Conservation (phyloP, 768 basidiomycete species). For the Vararia minispora region DNA sequence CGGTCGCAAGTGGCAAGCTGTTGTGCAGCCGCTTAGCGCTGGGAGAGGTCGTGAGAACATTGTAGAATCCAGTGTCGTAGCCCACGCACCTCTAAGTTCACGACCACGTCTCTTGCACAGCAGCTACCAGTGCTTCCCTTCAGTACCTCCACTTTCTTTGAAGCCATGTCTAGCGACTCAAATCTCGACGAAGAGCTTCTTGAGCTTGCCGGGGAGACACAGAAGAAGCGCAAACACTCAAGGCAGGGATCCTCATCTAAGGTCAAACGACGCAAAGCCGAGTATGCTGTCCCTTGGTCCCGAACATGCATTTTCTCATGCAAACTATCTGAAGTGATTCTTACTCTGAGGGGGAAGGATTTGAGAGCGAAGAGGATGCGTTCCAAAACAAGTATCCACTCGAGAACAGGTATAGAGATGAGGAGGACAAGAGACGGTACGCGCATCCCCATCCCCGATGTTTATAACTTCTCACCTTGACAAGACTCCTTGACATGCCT, state of each 20-base stretch:
- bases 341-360: slow-evolving; percentile 39
- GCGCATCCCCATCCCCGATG: slow-evolving; percentile 20
- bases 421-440: slow-evolving; percentile 73
- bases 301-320: not conserved
- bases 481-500: slow-evolving; percentile 65
- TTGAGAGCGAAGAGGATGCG: slow-evolving; percentile 53
- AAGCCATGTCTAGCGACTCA: no score
- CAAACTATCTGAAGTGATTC: slow-evolving; percentile 21
- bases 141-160: no score
- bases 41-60: no score
- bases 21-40: no score
- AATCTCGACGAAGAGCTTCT: slow-evolving; percentile 83
- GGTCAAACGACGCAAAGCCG: slow-evolving; percentile 60
- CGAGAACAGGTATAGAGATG: slow-evolving; percentile 85
- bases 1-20: no score
- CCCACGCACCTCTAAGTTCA: no score
- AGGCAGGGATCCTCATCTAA: slow-evolving; percentile 34
- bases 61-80: no score
- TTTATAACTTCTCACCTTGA: not conserved
- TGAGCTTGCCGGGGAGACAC: slow-evolving; percentile 60
- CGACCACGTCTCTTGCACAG: no score
- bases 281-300: slow-evolving; percentile 30
- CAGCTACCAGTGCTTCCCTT: no score
- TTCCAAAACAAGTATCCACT: slow-evolving; percentile 70
- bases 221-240: slow-evolving; percentile 56